A percentile compares a stretch with the other conserved stretches of the same genome.
These are phyloP conservation scores for Botryobasidium botryosum DNA, from an alignment of 768 basidiomycete genomes.

Conservation along the genomic window DNA sequence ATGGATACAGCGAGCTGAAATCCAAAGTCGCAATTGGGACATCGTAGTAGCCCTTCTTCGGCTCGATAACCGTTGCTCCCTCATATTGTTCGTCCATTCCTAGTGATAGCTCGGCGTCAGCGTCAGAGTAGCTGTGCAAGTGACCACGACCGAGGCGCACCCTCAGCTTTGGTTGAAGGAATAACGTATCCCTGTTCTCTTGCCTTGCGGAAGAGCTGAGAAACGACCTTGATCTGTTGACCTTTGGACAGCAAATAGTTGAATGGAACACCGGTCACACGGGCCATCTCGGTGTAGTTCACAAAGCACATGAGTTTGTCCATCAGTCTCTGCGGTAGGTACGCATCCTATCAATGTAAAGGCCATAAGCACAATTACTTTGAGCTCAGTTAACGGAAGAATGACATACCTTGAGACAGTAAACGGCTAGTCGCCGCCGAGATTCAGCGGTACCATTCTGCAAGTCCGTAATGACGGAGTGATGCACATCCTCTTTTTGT, in stretches of 20 bases:
- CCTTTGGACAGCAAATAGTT: slow-evolving; percentile 87
- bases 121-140: not conserved
- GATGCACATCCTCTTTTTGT: slow-evolving; percentile 98
- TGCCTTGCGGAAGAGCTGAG: slow-evolving; percentile 86
- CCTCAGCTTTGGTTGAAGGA: slow-evolving; percentile 73
- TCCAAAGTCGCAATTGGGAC: slow-evolving; percentile 94
- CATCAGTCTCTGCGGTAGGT: slow-evolving; percentile 86
- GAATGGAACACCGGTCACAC: slow-evolving; percentile 99
- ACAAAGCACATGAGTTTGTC: slow-evolving; percentile 99
- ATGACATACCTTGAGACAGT: slow-evolving; percentile 74
- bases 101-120: slow-evolving; percentile 19
- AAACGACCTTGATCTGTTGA: slow-evolving; percentile 97
- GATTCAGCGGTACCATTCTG: slow-evolving; percentile 96
- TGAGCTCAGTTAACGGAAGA: not conserved
- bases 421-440: slow-evolving; percentile 80
- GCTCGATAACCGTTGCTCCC: slow-evolving; percentile 97
- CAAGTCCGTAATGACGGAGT: slow-evolving; percentile 94
- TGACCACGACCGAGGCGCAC: slow-evolving; percentile 22
- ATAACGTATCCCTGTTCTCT: slow-evolving; percentile 83
- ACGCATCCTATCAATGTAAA: slow-evolving; percentile 57
- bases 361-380: not conserved
- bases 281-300: slow-evolving; percentile 98
- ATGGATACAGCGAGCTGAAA: slow-evolving; percentile 96
- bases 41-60: slow-evolving; percentile 89
- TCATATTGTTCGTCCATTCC: slow-evolving; percentile 94